Evolutionary conservation across 768 basidiomycete genomes (phyloP).

Genomic region (Boletus edulis): DNA sequence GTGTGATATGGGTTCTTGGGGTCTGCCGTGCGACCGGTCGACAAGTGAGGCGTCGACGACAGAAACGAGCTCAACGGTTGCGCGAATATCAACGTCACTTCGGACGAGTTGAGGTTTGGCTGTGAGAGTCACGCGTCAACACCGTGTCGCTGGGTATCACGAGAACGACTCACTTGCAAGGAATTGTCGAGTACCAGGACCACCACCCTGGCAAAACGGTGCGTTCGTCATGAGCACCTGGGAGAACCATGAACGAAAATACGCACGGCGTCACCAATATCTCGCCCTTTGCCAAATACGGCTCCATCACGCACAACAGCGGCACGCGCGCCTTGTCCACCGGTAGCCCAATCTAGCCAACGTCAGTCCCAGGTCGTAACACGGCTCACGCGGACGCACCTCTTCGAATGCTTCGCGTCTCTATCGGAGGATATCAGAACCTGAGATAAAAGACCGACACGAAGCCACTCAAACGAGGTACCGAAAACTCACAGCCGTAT

Average conservation of each 20-base stretch:
- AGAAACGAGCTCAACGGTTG: constrained; percentile 80
- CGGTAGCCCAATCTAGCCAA: constrained; percentile 75
- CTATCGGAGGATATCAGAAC: constrained; percentile 36
- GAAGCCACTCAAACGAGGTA: no score
- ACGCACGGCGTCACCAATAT: constrained; percentile 84
- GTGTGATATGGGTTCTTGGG: constrained; percentile 57
- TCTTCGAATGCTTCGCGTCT: constrained; percentile 90
- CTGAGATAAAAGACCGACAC: neutral
- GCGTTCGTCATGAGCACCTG: neutral
- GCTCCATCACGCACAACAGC: constrained; percentile 74
- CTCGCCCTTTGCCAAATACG: constrained; percentile 69
- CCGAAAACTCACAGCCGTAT: constrained; percentile 71
- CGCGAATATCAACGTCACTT: constrained; percentile 82
- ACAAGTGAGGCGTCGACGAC: constrained; percentile 54
- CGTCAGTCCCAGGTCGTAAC: neutral
- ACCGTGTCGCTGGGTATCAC: no score
- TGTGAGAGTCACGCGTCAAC: constrained; percentile 24
- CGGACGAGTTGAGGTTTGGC: constrained; percentile 77
- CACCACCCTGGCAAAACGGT: constrained; percentile 57
- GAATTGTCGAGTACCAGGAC: constrained; percentile 81
- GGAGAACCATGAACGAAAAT: neutral
- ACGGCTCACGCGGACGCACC: constrained; percentile 38
- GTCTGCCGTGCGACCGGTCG: constrained; percentile 53
- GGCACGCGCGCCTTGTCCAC: constrained; percentile 67
- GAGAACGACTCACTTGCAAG: constrained; percentile 47